These are phyloP conservation scores for Dactylellina leptospora DNA, from an alignment of 2,329 filamentous ascomycete species.

Conservation along the genomic window DNA sequence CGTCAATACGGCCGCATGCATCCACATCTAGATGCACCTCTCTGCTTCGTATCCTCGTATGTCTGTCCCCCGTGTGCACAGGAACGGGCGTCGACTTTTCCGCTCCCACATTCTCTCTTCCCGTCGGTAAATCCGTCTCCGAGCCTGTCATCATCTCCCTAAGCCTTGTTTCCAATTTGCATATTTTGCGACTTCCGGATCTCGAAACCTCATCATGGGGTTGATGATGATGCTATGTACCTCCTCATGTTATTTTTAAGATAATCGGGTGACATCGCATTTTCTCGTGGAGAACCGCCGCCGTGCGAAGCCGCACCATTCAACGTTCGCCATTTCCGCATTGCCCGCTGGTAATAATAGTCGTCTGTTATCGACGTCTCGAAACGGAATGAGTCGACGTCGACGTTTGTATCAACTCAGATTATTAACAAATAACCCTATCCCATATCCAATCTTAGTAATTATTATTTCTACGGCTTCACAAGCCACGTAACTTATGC, in stretches of 20 bases:
- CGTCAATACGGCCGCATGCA: conserved; percentile 9
- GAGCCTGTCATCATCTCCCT: conserved; percentile 2
- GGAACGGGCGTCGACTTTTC: conserved; percentile 15
- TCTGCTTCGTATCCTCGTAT: background rate
- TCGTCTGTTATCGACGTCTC: background rate
- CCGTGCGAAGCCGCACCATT: conserved; percentile 33
- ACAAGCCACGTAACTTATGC: conserved; percentile 4
- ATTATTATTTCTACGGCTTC: background rate
- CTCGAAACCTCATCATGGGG: background rate
- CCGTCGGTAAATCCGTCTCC: conserved; percentile 9
- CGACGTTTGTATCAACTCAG: background rate
- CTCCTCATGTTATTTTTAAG: conserved; percentile 5
- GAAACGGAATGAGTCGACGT: background rate
- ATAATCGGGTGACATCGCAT: conserved; percentile 35
- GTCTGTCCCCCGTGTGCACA: background rate
- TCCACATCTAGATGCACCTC: too few species aligned
- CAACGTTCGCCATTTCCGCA: conserved; percentile 8
- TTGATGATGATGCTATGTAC: too few species aligned
- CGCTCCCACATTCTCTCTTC: conserved; percentile 18
- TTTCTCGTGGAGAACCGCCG: background rate
- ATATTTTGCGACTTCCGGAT: conserved; percentile 1
- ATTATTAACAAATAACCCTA: background rate
- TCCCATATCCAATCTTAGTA: conserved; percentile 10
- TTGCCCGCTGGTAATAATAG: conserved; percentile 7
- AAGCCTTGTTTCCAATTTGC: conserved; percentile 14